A percentile compares a stretch with the other conserved stretches of the same genome.
phyloP scores from a whole-genome alignment of 257 asterid genomes.

The Henckelia pumila region DNA sequence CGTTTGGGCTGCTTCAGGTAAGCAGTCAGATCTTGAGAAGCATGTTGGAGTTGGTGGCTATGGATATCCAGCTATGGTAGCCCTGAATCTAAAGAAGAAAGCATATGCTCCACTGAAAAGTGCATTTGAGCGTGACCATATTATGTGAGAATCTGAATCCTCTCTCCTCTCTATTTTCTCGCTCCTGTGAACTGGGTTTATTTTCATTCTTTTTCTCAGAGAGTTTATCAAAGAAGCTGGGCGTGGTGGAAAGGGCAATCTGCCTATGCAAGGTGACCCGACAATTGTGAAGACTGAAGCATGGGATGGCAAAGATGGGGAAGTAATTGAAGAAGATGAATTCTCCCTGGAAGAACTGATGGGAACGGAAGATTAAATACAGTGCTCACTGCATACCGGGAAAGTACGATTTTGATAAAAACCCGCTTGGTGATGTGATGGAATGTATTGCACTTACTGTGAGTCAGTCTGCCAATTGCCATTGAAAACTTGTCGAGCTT shows the following conservation, averaged over 20 bases:
- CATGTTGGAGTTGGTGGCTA: conserved; percentile 93
- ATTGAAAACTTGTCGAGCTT: neutral
- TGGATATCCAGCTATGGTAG: conserved; percentile 92
- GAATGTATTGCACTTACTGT: neutral
- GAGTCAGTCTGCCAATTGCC: neutral
- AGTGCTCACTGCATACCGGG: neutral
- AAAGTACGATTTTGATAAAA: neutral
- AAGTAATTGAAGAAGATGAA: conserved; percentile 86
- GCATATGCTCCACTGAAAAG: conserved; percentile 83
- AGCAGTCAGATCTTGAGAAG: conserved; percentile 84
- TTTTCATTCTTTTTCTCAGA: conserved; percentile 35
- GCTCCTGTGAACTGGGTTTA: neutral
- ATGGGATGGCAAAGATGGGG: conserved; percentile 95
- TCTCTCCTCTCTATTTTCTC: neutral
- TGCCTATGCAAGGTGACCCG: conserved; percentile 57
- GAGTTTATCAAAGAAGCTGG: conserved; percentile 85
- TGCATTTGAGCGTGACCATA: conserved; percentile 68
- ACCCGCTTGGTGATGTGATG: neutral
- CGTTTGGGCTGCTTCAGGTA: conserved; percentile 91
- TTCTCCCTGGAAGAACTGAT: conserved; percentile 93
- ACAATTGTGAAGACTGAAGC: conserved; percentile 58
- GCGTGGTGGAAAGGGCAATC: conserved; percentile 80
- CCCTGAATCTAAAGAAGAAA: conserved; percentile 78
- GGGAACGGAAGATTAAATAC: conserved; percentile 75
- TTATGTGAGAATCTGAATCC: conserved; percentile 44